phyloP scores from a whole-genome alignment of 2,329 filamentous ascomycete genomes.

The Coniosporium tulheliwenetii region DNA sequence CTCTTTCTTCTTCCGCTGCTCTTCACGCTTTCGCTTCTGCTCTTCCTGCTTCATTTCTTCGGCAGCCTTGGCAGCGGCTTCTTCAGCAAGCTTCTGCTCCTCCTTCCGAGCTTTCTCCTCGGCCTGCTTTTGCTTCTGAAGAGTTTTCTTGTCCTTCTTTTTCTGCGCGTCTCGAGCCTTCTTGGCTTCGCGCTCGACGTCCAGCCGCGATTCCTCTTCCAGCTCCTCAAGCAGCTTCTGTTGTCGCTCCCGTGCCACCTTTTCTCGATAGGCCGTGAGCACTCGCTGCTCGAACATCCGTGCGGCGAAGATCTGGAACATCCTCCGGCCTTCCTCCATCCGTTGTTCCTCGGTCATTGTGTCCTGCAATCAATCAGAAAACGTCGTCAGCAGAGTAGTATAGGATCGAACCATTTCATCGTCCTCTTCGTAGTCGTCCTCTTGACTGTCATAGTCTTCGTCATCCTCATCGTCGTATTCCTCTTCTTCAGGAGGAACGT shows the following conservation, averaged over 20 bases:
- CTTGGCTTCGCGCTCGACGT: conserved; percentile 73
- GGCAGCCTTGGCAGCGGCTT: conserved; percentile 57
- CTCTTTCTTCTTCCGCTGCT: conserved; percentile 83
- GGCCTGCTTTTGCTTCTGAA: conserved; percentile 77
- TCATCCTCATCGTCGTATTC: conserved; percentile 71
- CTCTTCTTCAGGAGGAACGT: conserved; percentile 58
- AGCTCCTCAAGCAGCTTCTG: conserved; percentile 81
- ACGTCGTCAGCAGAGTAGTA: conserved; percentile 12
- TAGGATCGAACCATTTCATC: conserved; percentile 41
- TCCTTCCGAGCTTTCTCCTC: conserved; percentile 82
- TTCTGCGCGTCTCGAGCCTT: conserved; percentile 89
- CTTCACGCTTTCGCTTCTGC: conserved; percentile 66
- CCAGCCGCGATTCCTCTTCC: conserved; percentile 64
- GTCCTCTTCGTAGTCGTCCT: conserved; percentile 48
- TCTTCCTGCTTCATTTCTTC: conserved; percentile 72
- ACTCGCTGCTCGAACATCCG: conserved; percentile 99
- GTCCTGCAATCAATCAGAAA: conserved; percentile 46
- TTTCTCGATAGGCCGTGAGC: conserved; percentile 91
- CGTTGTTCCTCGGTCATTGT: conserved; percentile 95
- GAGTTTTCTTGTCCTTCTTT: conserved; percentile 82
- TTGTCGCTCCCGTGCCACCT: conserved; percentile 85
- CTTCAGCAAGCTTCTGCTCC: conserved; percentile 77
- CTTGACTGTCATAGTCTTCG: conserved; percentile 44
- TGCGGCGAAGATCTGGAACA: conserved; percentile 99
- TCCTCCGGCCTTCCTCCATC: conserved; percentile 94